Percentiles rank a stretch among this genome's conserved stretches.
Evolutionary conservation across 768 basidiomycete genomes (phyloP).

Genomic region (Pluteus cervinus): DNA sequence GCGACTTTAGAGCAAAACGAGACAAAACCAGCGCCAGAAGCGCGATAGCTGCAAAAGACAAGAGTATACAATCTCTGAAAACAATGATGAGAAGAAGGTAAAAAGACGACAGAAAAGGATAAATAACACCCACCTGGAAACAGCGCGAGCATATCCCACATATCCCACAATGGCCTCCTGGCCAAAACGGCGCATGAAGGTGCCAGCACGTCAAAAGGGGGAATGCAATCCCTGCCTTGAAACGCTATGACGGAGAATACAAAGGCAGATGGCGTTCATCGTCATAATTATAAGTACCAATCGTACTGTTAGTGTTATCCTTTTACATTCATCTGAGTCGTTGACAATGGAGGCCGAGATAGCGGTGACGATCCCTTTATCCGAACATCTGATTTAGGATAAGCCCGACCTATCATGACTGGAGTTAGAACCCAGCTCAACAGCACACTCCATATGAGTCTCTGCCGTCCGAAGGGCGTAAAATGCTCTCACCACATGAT

Average conservation of each 20-base stretch:
- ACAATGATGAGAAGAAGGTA: too few relatives aligned
- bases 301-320: conserved; percentile 48
- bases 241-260: conserved; percentile 57
- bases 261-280: conserved; percentile 56
- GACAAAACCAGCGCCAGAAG: too few relatives aligned
- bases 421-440: conserved; percentile 57
- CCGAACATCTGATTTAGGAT: conserved; percentile 65
- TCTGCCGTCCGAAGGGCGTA: conserved; percentile 81
- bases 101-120: too few relatives aligned
- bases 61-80: too few relatives aligned
- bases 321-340: neutral
- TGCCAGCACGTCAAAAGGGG: conserved; percentile 69
- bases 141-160: conserved; percentile 86
- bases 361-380: conserved; percentile 45
- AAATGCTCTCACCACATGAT: conserved; percentile 97
- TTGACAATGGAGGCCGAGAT: neutral
- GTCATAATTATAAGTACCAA: conserved; percentile 65
- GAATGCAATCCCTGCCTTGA: conserved; percentile 50
- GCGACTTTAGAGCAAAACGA: too few relatives aligned
- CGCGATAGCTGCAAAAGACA: too few relatives aligned
- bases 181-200: conserved; percentile 92
- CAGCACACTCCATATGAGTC: conserved; percentile 73
- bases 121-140: conserved; percentile 52
- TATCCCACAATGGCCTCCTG: conserved; percentile 91
- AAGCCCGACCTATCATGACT: conserved; percentile 37